Evolutionary conservation across 108 stramenopile genomes (phyloP).

Genomic region (Nannochloropsis oceanica): DNA sequence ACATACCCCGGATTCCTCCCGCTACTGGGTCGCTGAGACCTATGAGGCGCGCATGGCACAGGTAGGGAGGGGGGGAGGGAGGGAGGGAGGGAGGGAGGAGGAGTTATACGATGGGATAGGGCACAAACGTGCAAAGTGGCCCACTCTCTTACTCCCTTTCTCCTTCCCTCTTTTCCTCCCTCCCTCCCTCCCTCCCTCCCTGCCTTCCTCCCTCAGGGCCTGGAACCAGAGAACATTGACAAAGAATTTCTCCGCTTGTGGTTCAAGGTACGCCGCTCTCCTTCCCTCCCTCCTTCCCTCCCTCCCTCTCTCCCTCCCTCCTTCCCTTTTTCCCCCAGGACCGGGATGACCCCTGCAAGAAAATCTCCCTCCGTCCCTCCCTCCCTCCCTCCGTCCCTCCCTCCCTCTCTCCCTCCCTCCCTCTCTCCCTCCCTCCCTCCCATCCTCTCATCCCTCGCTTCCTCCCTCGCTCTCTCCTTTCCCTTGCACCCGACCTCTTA

Average conservation of each 20-base stretch:
- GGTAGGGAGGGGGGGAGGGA: background rate
- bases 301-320: background rate
- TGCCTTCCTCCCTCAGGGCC: slow-evolving; percentile 26
- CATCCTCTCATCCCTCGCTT: background rate
- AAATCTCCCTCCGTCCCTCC: background rate
- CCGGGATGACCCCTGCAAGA: background rate
- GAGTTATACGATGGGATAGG: too few relatives aligned
- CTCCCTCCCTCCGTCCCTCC: background rate
- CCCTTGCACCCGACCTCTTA: too few relatives aligned
- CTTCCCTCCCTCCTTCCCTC: background rate
- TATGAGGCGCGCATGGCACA: slow-evolving; percentile 58
- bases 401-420: background rate
- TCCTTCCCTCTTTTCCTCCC: background rate
- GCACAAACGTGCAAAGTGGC: too few relatives aligned
- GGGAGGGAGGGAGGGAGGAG: background rate
- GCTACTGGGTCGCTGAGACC: slow-evolving; percentile 83
- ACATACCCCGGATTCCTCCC: slow-evolving; percentile 91
- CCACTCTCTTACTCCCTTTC: background rate
- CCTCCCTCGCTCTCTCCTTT: too few relatives aligned
- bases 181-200: background rate
- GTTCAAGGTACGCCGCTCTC: slow-evolving; percentile 43
- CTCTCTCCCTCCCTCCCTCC: background rate
- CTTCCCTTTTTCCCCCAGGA: too few relatives aligned
- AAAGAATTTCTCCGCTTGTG: slow-evolving; percentile 96
- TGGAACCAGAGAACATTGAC: slow-evolving; percentile 94